A percentile compares a stretch with the other conserved stretches of the same genome.
phyloP scores from a whole-genome alignment of 176 grass and related monocot genomes.

The Avena eriantha region DNA sequence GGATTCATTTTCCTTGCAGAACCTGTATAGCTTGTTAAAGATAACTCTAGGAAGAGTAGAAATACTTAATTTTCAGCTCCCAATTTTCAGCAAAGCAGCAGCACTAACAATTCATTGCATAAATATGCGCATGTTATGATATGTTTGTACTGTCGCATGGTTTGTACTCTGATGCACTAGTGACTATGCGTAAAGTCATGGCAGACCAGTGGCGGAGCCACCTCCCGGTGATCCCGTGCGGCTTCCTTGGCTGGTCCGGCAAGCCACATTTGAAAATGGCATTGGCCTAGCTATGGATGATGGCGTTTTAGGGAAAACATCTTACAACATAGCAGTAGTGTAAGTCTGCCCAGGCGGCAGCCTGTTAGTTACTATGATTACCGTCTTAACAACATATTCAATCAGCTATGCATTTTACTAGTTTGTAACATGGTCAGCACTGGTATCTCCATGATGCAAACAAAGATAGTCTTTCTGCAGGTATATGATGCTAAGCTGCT shows the following conservation, averaged over 20 bases:
- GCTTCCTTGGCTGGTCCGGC: too few species aligned
- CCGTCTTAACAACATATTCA: neutral
- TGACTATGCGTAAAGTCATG: neutral
- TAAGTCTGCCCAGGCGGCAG: too few species aligned
- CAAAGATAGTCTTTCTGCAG: neutral
- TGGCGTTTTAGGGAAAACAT: too few species aligned
- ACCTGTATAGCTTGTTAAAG: neutral
- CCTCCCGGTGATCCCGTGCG: too few species aligned
- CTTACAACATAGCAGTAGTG: too few species aligned
- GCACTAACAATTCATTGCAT: neutral
- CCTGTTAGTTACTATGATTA: neutral
- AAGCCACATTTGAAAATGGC: too few species aligned
- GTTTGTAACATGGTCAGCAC: neutral
- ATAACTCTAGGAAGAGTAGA: neutral
- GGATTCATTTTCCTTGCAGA: neutral
- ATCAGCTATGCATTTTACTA: neutral
- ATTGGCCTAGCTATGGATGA: too few species aligned
- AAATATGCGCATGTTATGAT: neutral
- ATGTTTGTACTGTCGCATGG: too few species aligned
- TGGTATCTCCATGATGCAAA: neutral
- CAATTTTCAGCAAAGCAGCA: constrained; percentile 1
- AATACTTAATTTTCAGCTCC: neutral
- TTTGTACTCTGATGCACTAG: too few species aligned
- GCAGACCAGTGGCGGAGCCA: too few species aligned
- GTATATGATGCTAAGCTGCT: constrained; percentile 5